Conservation (phyloP, 306 rosid species). For the Geum urbanum region DNA sequence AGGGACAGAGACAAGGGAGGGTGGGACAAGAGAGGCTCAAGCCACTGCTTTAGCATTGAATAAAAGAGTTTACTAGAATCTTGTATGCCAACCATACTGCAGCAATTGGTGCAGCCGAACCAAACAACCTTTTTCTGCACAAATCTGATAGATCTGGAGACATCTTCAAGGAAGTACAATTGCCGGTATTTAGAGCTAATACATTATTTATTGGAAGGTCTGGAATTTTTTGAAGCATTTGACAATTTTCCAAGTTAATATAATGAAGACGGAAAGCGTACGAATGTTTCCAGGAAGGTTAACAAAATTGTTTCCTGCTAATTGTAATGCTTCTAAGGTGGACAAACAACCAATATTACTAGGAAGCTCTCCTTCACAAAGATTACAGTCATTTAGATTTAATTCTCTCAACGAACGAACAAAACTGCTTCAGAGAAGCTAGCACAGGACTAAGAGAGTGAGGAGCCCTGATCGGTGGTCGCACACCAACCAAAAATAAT, state of each 20-base stretch:
- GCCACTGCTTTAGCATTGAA: neutral
- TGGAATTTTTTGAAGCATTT: slow-evolving; percentile 13
- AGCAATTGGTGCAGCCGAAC: neutral
- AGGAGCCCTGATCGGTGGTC: too few relatives aligned
- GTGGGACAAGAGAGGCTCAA: neutral
- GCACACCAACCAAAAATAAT: too few relatives aligned
- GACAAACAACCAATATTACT: slow-evolving; percentile 6
- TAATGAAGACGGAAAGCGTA: neutral
- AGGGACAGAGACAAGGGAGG: neutral
- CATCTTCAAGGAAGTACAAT: neutral
- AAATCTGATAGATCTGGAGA: neutral
- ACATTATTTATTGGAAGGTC: neutral
- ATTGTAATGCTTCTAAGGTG: neutral
- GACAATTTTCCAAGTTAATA: neutral
- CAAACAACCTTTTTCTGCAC: too few relatives aligned
- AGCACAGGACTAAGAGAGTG: neutral
- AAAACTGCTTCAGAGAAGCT: neutral
- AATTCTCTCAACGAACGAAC: slow-evolving; percentile 5
- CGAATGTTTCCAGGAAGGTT: slow-evolving; percentile 11
- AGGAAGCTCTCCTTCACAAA: slow-evolving; percentile 10
- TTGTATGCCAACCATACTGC: neutral
- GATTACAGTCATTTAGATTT: slow-evolving; percentile 15
- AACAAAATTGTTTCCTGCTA: slow-evolving; percentile 16
- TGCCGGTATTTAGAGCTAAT: neutral
- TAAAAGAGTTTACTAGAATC: neutral